Base-by-base conservation (phyloP, 2,329 filamentous ascomycete genomes). In the Tolypocladium ovalisporum region DNA sequence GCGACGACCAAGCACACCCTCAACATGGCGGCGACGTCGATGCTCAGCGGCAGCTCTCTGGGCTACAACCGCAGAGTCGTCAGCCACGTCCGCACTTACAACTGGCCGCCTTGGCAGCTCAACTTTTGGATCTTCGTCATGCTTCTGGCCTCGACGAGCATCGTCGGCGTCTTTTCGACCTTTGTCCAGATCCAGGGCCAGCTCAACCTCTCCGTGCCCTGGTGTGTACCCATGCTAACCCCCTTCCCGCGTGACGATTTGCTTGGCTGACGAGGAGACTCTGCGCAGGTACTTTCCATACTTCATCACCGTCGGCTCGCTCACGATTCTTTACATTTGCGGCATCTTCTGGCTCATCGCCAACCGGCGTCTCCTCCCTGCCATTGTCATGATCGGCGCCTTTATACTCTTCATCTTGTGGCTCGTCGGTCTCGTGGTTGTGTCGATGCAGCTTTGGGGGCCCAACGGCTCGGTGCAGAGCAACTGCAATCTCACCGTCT, bases 111-210 rank as follows among this genome's bases (percentile, higher is more conserved):
- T n/a, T 70, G 83, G 56, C 81, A 85, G 69, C 76, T 88, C 58
- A 86, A 86, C 66, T 71, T 87, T 54, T 87, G 85, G 83, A 82
- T 87, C 66, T 73, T 87, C 54, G 73, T 86, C 62, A 86, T 87
- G 79, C 73, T 87, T 13, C 74, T 83, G 4, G 78, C 82, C 1
- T 79, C 81, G 6, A 74, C 77, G 56, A 79, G 77, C 56, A 80
- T 86, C 60, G 75, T 88, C 44, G 85, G 84, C 55, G 78, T 87
- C 24, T 84, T 86, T 62, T 73, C 78, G 17, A 78, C 74, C 24
- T 86, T 88, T 61, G 75, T 86, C 58, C 73, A 79, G 60, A 78
- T 80, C 37, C 85, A 88, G 67, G 67, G 77, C 44, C 78, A 80
- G 58, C 70, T 87, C 13, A 61, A 71, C 2, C 72, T 87, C 10